Evolutionary conservation across 257 asterid genomes (phyloP).

Genomic region (Knoxia roxburghii): DNA sequence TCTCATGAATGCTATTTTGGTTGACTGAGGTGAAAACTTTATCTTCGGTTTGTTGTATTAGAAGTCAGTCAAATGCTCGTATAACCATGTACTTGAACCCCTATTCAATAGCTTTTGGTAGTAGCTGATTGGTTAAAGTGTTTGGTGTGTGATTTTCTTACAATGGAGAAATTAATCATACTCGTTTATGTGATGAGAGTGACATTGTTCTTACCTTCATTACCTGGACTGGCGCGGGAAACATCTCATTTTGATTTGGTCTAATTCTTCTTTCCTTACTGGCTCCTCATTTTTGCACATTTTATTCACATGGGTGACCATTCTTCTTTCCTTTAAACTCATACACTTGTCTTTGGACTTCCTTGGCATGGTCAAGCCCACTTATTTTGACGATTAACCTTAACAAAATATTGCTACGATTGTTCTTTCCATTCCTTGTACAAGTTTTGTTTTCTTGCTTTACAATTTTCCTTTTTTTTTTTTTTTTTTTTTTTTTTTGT

Average conservation of each 20-base stretch:
- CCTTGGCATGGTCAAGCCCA: not conserved
- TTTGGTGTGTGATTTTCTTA: not conserved
- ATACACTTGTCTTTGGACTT: not conserved
- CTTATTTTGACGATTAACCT: not conserved
- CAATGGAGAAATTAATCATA: not conserved
- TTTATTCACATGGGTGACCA: not conserved
- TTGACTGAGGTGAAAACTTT: no score
- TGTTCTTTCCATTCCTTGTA: not conserved
- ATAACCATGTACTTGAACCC: no score
- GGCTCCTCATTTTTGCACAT: not conserved
- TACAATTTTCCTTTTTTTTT: not conserved
- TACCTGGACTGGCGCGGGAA: not conserved
- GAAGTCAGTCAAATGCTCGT: no score
- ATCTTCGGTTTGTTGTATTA: no score
- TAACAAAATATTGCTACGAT: not conserved
- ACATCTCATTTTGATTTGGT: conserved; percentile 1
- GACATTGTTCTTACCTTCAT: not conserved
- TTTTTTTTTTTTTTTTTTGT: no score
- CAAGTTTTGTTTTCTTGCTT: not conserved
- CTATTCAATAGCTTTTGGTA: not conserved
- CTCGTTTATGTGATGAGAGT: not conserved
- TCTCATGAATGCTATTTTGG: no score
- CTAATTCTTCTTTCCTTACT: not conserved
- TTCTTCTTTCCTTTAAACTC: not conserved
- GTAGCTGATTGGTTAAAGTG: not conserved